Evolutionary conservation across 2,329 filamentous ascomycete species (phyloP).

Genomic region (Cytospora leucostoma): DNA sequence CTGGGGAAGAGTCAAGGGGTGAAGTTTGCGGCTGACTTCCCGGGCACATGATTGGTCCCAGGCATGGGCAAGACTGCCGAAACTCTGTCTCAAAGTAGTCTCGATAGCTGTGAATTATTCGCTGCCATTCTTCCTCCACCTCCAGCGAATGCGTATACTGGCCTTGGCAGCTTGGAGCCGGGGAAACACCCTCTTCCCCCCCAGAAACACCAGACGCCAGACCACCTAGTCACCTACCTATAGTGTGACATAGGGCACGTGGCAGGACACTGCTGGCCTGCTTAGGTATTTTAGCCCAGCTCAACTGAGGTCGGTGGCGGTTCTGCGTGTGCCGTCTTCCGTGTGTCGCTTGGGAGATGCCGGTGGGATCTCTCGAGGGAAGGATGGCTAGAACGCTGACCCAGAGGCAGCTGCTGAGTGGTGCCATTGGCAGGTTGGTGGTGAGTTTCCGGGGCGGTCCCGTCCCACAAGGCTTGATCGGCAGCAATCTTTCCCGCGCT

Average conservation of each 20-base stretch:
- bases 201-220: neutral
- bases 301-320: neutral
- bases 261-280: constrained; percentile 2
- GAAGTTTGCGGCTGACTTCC: neutral
- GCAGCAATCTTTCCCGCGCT: constrained; percentile 11
- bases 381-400: neutral
- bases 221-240: neutral
- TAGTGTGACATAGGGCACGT: constrained; percentile 17
- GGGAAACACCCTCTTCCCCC: too few species aligned
- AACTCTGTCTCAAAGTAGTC: constrained; percentile 14
- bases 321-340: neutral
- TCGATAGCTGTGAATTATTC: constrained; percentile 7
- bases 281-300: neutral
- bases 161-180: neutral
- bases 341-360: neutral
- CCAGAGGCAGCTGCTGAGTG: neutral
- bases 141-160: neutral
- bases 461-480: constrained; percentile 19
- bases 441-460: neutral
- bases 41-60: constrained; percentile 8
- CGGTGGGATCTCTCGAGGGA: neutral
- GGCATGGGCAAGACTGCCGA: constrained; percentile 2
- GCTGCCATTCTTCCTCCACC: neutral
- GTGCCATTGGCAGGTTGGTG: neutral
- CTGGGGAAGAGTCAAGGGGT: neutral